Evolutionary conservation across 768 basidiomycete species (phyloP).

Genomic region (Lactifluus pinguis): DNA sequence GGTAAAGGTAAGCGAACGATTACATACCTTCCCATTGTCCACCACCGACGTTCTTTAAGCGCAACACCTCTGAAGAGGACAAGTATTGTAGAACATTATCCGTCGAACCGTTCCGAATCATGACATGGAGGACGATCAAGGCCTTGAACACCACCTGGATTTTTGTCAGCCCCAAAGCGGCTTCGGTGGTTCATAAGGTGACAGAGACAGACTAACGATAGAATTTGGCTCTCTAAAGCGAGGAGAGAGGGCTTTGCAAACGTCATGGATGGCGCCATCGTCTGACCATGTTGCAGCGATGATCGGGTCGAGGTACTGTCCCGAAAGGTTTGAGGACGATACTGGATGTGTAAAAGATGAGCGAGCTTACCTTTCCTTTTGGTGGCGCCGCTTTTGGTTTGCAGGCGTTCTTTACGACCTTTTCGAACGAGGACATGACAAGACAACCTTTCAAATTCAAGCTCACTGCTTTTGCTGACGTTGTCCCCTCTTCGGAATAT

Average conservation of each 20-base stretch:
- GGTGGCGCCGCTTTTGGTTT: slow-evolving; percentile 95
- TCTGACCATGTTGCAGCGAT: slow-evolving; percentile 96
- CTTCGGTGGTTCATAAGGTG: neutral
- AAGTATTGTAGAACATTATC: slow-evolving; percentile 86
- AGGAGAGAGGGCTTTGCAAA: slow-evolving; percentile 79
- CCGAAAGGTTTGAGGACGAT: neutral
- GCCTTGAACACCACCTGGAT: slow-evolving; percentile 94
- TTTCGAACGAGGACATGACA: slow-evolving; percentile 66
- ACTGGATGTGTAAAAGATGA: neutral
- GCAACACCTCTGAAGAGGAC: slow-evolving; percentile 71
- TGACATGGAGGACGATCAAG: slow-evolving; percentile 86
- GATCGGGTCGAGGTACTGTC: slow-evolving; percentile 91
- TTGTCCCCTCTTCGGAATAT: neutral
- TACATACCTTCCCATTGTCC: slow-evolving; percentile 81
- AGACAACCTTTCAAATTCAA: slow-evolving; percentile 20
- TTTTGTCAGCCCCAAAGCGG: neutral
- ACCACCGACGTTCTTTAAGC: slow-evolving; percentile 69
- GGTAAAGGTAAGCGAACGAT: neutral
- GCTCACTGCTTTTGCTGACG: neutral
- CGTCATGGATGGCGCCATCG: slow-evolving; percentile 87
- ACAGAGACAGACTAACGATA: slow-evolving; percentile 46
- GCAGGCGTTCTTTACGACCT: slow-evolving; percentile 93
- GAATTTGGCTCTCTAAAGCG: slow-evolving; percentile 88
- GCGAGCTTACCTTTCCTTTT: slow-evolving; percentile 73
- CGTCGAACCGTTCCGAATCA: slow-evolving; percentile 95